A percentile compares a stretch with the other conserved stretches of the same genome.
phyloP scores from a whole-genome alignment of 78 protist species.

The Creolimax fragrantissima region DNA sequence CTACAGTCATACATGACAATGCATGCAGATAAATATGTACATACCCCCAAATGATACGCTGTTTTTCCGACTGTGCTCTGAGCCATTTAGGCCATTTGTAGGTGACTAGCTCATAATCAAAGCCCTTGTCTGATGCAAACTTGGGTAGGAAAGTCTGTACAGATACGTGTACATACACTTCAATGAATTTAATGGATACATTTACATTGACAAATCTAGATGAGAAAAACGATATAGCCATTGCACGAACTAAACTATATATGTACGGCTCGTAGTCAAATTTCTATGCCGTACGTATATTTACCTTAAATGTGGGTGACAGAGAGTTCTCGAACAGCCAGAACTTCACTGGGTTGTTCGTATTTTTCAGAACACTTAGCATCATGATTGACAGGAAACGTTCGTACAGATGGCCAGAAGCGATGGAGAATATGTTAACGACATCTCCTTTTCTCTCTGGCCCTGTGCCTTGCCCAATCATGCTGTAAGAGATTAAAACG shows the following conservation, averaged over 20 bases:
- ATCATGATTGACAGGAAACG: slow-evolving; percentile 91
- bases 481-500: neutral
- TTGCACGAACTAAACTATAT: too few relatives aligned
- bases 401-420: slow-evolving; percentile 96
- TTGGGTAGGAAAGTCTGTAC: slow-evolving; percentile 21
- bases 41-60: slow-evolving; percentile 93
- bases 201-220: too few relatives aligned
- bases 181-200: too few relatives aligned
- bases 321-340: slow-evolving; percentile 85
- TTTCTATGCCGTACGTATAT: too few relatives aligned
- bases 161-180: neutral
- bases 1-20: too few relatives aligned
- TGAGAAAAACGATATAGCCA: too few relatives aligned
- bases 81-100: slow-evolving; percentile 97
- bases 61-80: slow-evolving; percentile 81
- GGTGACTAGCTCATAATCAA: slow-evolving; percentile 78
- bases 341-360: slow-evolving; percentile 80
- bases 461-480: neutral
- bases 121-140: slow-evolving; percentile 58
- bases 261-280: too few relatives aligned
- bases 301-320: slow-evolving; percentile 72
- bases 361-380: slow-evolving; percentile 62
- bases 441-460: neutral
- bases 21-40: too few relatives aligned
- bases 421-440: slow-evolving; percentile 88